A percentile compares a stretch with the other conserved stretches of the same genome.
Conservation (phyloP, 306 rosid genomes). For the Vachellia pachyceras region DNA sequence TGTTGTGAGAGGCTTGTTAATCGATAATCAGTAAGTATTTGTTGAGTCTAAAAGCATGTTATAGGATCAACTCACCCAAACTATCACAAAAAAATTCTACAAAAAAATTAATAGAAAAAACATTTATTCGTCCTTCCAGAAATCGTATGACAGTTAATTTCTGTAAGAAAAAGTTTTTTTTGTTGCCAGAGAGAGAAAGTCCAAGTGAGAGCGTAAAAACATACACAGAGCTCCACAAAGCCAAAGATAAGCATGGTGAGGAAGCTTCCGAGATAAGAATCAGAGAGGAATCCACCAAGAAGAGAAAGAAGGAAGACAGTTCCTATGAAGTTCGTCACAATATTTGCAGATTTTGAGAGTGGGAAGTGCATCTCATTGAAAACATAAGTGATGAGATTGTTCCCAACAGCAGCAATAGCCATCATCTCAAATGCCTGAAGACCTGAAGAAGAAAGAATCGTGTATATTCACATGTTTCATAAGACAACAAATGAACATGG, state of each 20-base stretch:
- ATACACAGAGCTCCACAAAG: slow-evolving; percentile 65
- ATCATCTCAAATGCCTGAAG: slow-evolving; percentile 80
- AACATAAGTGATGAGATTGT: slow-evolving; percentile 67
- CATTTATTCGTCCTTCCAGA: not conserved
- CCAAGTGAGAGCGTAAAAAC: slow-evolving; percentile 9
- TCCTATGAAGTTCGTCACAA: slow-evolving; percentile 68
- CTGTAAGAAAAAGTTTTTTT: not conserved
- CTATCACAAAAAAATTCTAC: too few relatives aligned
- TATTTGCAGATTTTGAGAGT: slow-evolving; percentile 66
- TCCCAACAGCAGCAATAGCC: slow-evolving; percentile 74
- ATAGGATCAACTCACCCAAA: too few relatives aligned
- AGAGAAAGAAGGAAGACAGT: slow-evolving; percentile 68
- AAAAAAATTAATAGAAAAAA: too few relatives aligned
- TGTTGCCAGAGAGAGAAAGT: too few relatives aligned
- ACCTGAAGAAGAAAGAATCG: slow-evolving; percentile 44
- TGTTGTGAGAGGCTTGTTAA: too few relatives aligned
- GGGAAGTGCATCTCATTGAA: slow-evolving; percentile 67
- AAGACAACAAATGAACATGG: not conserved
- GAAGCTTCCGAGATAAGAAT: slow-evolving; percentile 72
- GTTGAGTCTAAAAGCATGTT: too few relatives aligned
- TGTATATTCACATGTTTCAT: not conserved
- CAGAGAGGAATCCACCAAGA: slow-evolving; percentile 69
- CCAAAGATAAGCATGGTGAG: slow-evolving; percentile 64
- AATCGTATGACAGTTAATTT: not conserved
- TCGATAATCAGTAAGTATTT: too few relatives aligned